Percentiles rank a stretch among this genome's conserved stretches.
Evolutionary conservation across 352 stramenopile genomes (phyloP).

Genomic region (Globisporangium middletonii): DNA sequence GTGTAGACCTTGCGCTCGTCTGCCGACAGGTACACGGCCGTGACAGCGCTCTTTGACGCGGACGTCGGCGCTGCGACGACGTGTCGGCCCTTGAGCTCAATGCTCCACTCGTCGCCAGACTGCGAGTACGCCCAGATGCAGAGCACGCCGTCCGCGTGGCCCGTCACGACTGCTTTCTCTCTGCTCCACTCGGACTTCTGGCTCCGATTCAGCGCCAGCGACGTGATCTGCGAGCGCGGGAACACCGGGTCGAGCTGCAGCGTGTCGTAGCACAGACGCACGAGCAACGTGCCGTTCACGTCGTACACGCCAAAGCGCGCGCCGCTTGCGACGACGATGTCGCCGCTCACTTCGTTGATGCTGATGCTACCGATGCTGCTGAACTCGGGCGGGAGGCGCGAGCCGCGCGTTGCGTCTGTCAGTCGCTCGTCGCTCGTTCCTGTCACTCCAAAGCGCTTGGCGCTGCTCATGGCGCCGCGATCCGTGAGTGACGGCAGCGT

Average conservation of each 20-base stretch:
- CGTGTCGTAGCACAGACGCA: conserved; percentile 37
- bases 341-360: conserved; percentile 61
- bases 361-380: conserved; percentile 33
- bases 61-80: conserved; percentile 19
- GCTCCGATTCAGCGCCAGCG: conserved; percentile 41
- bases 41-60: conserved; percentile 28
- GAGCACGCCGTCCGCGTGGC: conserved; percentile 51
- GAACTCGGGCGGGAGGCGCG: conserved; percentile 2
- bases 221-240: conserved; percentile 30
- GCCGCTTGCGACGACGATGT: conserved; percentile 49
- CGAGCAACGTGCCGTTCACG: conserved; percentile 53
- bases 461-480: neutral
- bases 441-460: neutral
- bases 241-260: conserved; percentile 36
- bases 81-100: conserved; percentile 51
- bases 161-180: conserved; percentile 61
- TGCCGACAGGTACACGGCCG: conserved; percentile 34
- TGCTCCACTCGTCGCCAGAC: conserved; percentile 30
- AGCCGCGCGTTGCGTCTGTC: neutral
- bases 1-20: conserved; percentile 65
- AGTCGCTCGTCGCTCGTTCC: neutral
- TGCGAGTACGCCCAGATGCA: conserved; percentile 66
- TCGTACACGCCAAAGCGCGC: conserved; percentile 56
- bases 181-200: conserved; percentile 48
- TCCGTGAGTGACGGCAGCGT: conserved; percentile 25